phyloP scores from a whole-genome alignment of 768 basidiomycete genomes.

The Suillus paluster region DNA sequence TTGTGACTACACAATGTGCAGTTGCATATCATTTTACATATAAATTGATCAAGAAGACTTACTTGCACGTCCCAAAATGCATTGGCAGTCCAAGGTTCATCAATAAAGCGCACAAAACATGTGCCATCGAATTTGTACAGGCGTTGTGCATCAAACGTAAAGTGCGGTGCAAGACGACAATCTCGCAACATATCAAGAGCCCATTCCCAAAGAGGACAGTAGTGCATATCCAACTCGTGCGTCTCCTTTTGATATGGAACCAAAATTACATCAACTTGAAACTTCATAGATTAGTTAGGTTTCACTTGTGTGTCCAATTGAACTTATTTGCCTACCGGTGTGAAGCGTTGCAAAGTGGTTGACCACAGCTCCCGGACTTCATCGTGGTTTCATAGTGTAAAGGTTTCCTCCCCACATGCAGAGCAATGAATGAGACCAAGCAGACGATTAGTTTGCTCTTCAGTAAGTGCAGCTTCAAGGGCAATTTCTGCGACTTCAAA shows the following conservation, averaged over 20 bases:
- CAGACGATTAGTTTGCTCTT: slow-evolving; percentile 19
- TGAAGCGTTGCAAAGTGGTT: slow-evolving; percentile 4
- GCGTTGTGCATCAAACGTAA: slow-evolving; percentile 38
- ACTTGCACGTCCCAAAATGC: slow-evolving; percentile 44
- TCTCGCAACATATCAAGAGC: slow-evolving; percentile 31
- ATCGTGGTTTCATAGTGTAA: slow-evolving; percentile 21
- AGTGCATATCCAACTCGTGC: slow-evolving; percentile 23
- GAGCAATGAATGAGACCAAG: slow-evolving; percentile 22
- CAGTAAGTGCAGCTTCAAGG: slow-evolving; percentile 23
- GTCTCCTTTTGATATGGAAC: slow-evolving; percentile 22
- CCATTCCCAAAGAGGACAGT: slow-evolving; percentile 33
- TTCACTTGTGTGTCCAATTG: background rate
- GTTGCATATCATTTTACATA: background rate
- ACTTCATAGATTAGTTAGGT: slow-evolving; percentile 10
- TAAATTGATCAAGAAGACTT: background rate
- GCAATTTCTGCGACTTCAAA: slow-evolving; percentile 36
- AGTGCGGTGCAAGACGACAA: slow-evolving; percentile 22
- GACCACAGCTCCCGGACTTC: slow-evolving; percentile 28
- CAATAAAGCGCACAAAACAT: slow-evolving; percentile 32
- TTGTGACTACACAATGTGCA: slow-evolving; percentile 8
- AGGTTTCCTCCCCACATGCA: slow-evolving; percentile 3
- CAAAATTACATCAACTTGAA: slow-evolving; percentile 17
- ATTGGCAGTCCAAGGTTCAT: slow-evolving; percentile 45
- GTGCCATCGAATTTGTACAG: slow-evolving; percentile 33
- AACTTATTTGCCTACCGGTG: slow-evolving; percentile 13